These are phyloP conservation scores for Musa schizocarpa DNA, from an alignment of 176 grass and related monocot species.

Conservation along the genomic window DNA sequence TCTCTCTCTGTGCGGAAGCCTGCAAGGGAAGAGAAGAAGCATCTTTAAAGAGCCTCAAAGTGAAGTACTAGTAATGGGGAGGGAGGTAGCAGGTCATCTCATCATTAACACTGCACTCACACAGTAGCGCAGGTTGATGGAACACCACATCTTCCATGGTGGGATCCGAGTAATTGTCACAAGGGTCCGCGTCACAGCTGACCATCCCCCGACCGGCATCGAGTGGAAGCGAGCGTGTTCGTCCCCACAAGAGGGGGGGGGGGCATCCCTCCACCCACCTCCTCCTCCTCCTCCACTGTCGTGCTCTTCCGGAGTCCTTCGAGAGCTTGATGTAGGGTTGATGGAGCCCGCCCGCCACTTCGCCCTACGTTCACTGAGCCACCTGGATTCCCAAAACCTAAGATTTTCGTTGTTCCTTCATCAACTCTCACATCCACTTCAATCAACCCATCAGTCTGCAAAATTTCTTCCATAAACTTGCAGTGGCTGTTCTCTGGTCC, in stretches of 20 bases:
- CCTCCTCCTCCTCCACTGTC: background rate
- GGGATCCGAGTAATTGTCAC: constrained; percentile 7
- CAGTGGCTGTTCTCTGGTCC: background rate
- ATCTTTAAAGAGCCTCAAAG: background rate
- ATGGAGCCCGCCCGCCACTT: background rate
- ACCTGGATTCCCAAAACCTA: background rate
- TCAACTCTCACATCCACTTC: constrained; percentile 1
- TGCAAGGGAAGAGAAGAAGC: background rate
- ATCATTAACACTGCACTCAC: background rate
- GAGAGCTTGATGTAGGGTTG: background rate
- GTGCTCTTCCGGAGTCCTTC: background rate
- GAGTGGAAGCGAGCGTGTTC: background rate
- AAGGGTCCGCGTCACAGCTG: background rate
- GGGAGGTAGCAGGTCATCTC: background rate
- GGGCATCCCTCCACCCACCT: background rate
- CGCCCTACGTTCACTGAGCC: background rate
- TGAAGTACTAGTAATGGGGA: background rate
- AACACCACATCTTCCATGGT: background rate
- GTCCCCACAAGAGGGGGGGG: background rate
- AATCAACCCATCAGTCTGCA: background rate
- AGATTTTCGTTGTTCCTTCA: background rate
- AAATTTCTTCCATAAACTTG: background rate
- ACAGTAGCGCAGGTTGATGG: background rate
- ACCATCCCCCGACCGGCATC: background rate
- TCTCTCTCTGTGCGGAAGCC: background rate